Evolutionary conservation across 2,329 filamentous ascomycete species (phyloP), one percentile per base, ranked within the genome.

Genomic region (Beauveria pseudobassiana): DNA sequence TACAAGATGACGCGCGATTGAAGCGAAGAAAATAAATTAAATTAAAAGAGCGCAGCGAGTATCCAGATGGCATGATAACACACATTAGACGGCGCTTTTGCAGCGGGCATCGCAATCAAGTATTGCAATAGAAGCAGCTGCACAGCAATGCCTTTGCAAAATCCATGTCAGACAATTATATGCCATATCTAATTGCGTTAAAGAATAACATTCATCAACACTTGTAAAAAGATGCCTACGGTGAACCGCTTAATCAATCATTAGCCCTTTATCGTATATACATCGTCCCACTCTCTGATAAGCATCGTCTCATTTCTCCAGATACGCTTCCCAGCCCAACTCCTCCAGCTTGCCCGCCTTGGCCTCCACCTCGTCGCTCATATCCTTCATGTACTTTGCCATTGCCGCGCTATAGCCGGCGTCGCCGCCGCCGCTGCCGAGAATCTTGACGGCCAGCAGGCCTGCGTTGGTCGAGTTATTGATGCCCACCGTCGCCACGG

Each of bases 391-490:
- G 70, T 89, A 91, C 20, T 78, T 74, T 64, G 79, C 80, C 77
- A 90, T 78, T 67, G 80, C 79, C 63, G 81, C 74, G 55, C 78
- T 74, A n/a, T 89, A 78, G n/a, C 75, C 78, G 16, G 76, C 74
- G 10, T 38, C 45, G 34, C 16, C 50, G 62, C 87, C 82, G 43
- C 76, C 78, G 3, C 82, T 73, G 3, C 87, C 87, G 3, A 92
- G 72, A 40, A 91, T 88, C 20, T 87, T 78, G 22, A 87, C 81
- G 0, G 89, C 88, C n/a, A 91, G 75, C 20, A 91, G 77, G 0
- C 85, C 89, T 0, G 89, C 89, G 68, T 92, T 93, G 61, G 88
- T 88, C 26, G 87, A 88, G 75, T 92, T 92, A 74, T 91, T 90
- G 72, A 92, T 91, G 12, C 85, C 89, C 3, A 93, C 88, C 0